These are phyloP conservation scores for Malania oleifera DNA, from an alignment of 164 flowering plant genomes.

Conservation along the genomic window DNA sequence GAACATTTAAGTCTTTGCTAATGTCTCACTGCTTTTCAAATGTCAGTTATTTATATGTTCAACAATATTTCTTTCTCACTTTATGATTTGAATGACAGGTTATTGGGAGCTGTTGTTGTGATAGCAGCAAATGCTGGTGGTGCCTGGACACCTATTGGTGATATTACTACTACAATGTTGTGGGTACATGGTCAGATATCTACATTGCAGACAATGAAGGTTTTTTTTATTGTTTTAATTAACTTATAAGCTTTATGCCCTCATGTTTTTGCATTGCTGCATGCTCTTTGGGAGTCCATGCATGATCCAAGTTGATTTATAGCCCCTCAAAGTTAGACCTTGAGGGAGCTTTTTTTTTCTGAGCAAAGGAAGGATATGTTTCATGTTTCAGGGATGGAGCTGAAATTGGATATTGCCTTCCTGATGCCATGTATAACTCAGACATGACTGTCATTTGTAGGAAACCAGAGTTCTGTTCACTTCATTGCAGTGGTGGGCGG, in stretches of 20 bases:
- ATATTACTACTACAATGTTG: slow-evolving; percentile 95
- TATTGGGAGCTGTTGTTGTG: slow-evolving; percentile 93
- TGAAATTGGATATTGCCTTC: too few species aligned
- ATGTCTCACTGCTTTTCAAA: too few species aligned
- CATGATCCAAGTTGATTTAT: not conserved
- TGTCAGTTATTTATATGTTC: not conserved
- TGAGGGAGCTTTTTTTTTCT: too few species aligned
- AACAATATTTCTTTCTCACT: slow-evolving; percentile 1
- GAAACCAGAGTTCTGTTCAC: too few species aligned
- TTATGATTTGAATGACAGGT: slow-evolving; percentile 35
- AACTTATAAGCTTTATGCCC: not conserved
- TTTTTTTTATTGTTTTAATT: slow-evolving; percentile 10
- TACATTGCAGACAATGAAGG: slow-evolving; percentile 86
- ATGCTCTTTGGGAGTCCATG: not conserved
- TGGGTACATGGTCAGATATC: slow-evolving; percentile 99
- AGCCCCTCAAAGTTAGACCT: not conserved
- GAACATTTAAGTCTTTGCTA: not conserved
- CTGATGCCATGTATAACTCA: not conserved
- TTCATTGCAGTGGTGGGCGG: too few species aligned
- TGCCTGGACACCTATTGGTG: slow-evolving; percentile 99
- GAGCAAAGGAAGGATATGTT: not conserved
- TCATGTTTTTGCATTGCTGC: not conserved
- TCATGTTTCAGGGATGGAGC: not conserved
- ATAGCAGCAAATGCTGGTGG: slow-evolving; percentile 99
- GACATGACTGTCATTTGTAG: not conserved